phyloP scores from a whole-genome alignment of 495 filamentous ascomycete genomes.

The Penicillium subrubescens region DNA sequence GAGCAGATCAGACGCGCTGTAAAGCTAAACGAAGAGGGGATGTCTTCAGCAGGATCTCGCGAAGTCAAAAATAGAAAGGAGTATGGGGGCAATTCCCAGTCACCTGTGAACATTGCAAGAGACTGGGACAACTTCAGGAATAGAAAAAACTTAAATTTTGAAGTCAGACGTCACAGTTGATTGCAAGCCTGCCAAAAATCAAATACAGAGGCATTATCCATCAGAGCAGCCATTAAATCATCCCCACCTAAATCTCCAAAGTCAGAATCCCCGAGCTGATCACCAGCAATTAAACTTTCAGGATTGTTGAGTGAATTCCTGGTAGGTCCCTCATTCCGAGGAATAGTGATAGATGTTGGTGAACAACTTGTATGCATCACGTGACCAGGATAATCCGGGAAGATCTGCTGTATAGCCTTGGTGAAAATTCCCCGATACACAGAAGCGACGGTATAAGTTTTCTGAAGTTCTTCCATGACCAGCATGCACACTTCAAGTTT shows the following conservation, averaged over 20 bases:
- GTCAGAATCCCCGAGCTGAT: neutral
- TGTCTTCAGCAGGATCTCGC: too few relatives aligned
- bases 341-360: neutral
- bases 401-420: slow-evolving; percentile 34
- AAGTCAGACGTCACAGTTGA: neutral
- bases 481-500: slow-evolving; percentile 47
- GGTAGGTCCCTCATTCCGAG: too few relatives aligned
- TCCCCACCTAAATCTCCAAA: neutral
- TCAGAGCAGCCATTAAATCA: neutral
- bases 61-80: too few relatives aligned
- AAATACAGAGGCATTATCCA: neutral
- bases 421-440: slow-evolving; percentile 37
- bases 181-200: neutral
- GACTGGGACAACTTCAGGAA: too few relatives aligned
- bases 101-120: too few relatives aligned
- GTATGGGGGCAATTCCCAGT: too few relatives aligned
- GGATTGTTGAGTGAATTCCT: neutral
- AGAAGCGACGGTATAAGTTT: slow-evolving; percentile 38
- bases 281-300: neutral
- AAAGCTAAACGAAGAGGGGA: too few relatives aligned
- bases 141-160: too few relatives aligned
- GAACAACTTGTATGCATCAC: neutral
- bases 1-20: too few relatives aligned
- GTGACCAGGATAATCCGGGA: neutral
- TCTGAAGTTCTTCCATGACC: slow-evolving; percentile 40